These are phyloP conservation scores for Lyophyllum shimeji DNA, from an alignment of 768 basidiomycete genomes.

Conservation along the genomic window DNA sequence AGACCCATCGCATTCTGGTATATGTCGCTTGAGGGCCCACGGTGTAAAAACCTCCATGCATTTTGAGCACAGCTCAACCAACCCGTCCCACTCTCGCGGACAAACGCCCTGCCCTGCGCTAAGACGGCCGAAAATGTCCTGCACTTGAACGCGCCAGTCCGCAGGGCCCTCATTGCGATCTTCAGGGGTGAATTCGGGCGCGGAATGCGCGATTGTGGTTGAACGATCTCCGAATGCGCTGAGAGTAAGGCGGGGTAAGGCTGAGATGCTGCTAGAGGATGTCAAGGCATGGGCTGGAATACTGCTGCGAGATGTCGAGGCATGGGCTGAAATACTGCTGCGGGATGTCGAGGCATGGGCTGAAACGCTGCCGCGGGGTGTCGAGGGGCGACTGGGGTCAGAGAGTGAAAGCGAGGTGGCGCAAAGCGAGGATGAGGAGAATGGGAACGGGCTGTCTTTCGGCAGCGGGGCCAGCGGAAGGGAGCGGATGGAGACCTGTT, in stretches of 20 bases:
- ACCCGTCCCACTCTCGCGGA: neutral
- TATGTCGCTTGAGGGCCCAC: neutral
- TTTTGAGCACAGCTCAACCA: neutral
- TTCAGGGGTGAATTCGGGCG: neutral
- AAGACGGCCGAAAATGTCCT: neutral
- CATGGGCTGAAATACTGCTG: neutral
- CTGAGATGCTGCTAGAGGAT: neutral
- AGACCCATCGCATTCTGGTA: neutral
- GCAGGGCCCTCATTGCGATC: neutral
- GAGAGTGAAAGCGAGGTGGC: too few relatives aligned
- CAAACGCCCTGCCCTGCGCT: neutral
- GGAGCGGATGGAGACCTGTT: too few relatives aligned
- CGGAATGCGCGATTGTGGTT: too few relatives aligned
- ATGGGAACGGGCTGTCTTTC: too few relatives aligned
- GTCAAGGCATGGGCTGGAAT: neutral
- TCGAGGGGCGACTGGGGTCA: too few relatives aligned
- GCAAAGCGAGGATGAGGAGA: too few relatives aligned
- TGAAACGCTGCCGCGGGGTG: too few relatives aligned
- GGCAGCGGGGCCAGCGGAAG: too few relatives aligned
- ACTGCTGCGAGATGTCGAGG: neutral
- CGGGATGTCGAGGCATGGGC: too few relatives aligned
- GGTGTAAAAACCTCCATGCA: neutral
- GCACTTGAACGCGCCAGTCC: neutral
- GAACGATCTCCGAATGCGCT: too few relatives aligned
- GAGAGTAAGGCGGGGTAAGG: too few relatives aligned